A percentile compares a stretch with the other conserved stretches of the same genome.
Evolutionary conservation across 2,329 filamentous ascomycete genomes (phyloP).

Genomic region (Aspergillus oerlinghausenensis): DNA sequence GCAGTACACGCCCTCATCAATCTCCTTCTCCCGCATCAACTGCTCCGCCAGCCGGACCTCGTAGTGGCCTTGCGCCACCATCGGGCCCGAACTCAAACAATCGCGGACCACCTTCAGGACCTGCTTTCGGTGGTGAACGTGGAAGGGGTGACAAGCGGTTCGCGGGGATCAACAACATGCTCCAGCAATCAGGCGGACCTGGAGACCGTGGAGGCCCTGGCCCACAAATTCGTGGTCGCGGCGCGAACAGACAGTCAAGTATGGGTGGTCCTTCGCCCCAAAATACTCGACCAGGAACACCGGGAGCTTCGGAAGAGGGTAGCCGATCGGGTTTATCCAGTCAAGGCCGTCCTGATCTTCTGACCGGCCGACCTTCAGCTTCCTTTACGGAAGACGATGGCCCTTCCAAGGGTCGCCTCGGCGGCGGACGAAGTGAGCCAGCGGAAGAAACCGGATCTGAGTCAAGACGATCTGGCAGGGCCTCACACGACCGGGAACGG

Average conservation of each 20-base stretch:
- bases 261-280: constrained; percentile 30
- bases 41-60: constrained; percentile 39
- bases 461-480: constrained; percentile 23
- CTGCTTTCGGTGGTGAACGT: constrained; percentile 34
- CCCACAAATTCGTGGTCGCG: constrained; percentile 38
- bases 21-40: constrained; percentile 22
- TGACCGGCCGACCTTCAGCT: constrained; percentile 22
- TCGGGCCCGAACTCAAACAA: constrained; percentile 31
- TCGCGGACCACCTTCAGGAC: constrained; percentile 35
- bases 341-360: constrained; percentile 31
- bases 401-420: constrained; percentile 22
- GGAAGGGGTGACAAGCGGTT: constrained; percentile 45
- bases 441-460: constrained; percentile 33
- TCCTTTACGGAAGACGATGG: constrained; percentile 23
- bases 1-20: constrained; percentile 18
- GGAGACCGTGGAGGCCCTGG: constrained; percentile 30
- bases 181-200: constrained; percentile 40
- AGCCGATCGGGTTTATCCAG: constrained; percentile 11
- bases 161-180: constrained; percentile 43
- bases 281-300: constrained; percentile 28
- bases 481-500: constrained; percentile 22
- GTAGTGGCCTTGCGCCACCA: constrained; percentile 32
- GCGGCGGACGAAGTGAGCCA: constrained; percentile 30
- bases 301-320: constrained; percentile 24
- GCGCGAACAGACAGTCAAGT: constrained; percentile 31